Evolutionary conservation across 176 grass and related monocot species (phyloP).

Genomic region (Calamus simplicifolius): DNA sequence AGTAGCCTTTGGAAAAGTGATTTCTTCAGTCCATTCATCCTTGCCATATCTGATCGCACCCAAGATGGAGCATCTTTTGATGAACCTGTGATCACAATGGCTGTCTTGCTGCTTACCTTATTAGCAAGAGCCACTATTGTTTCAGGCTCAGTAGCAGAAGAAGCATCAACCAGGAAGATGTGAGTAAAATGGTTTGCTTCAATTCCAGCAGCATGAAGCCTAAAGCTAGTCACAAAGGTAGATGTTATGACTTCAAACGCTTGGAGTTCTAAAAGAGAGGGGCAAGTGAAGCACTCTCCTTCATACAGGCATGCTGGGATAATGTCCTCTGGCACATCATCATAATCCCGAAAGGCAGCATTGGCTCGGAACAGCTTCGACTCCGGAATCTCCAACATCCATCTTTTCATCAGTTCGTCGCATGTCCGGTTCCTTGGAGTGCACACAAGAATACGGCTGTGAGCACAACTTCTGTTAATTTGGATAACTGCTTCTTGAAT

Average conservation of each 20-base stretch:
- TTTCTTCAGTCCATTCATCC: constrained; percentile 15
- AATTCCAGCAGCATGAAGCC: constrained; percentile 22
- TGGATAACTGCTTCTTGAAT: constrained; percentile 17
- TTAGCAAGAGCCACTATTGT: constrained; percentile 15
- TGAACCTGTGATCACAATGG: constrained; percentile 22
- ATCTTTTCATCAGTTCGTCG: constrained; percentile 5
- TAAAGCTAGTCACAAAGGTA: constrained; percentile 23
- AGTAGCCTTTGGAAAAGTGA: constrained; percentile 28
- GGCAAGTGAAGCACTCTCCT: constrained; percentile 25
- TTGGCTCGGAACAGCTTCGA: constrained; percentile 26
- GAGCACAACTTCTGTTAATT: neutral
- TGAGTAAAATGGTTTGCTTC: constrained; percentile 29
- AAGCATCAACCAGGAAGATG: constrained; percentile 28
- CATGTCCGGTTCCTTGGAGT: constrained; percentile 22
- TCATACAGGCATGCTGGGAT: constrained; percentile 1
- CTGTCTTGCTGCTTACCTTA: constrained; percentile 14
- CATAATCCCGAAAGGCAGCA: constrained; percentile 26
- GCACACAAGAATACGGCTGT: constrained; percentile 22
- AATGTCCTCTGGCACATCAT: constrained; percentile 25
- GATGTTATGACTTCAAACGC: constrained; percentile 20
- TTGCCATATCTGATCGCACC: constrained; percentile 27
- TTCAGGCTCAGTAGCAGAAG: constrained; percentile 25
- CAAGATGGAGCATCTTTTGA: neutral
- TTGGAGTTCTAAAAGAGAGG: neutral
- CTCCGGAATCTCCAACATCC: neutral